Percentiles rank a stretch among this genome's conserved stretches.
Evolutionary conservation across 495 filamentous ascomycete genomes (phyloP).

Genomic region (Penicillium pulvis): DNA sequence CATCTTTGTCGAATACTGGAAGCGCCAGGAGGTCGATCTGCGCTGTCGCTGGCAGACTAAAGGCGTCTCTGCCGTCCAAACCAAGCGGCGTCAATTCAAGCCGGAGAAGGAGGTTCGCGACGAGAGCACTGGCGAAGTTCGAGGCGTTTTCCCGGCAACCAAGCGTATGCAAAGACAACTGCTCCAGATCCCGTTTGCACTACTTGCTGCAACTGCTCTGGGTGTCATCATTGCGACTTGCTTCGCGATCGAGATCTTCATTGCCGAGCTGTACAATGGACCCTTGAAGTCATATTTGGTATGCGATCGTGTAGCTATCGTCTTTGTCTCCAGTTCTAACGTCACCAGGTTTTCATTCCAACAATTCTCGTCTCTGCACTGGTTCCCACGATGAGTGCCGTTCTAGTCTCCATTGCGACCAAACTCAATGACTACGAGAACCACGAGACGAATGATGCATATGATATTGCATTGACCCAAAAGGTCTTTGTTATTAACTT

Average conservation of each 20-base stretch:
- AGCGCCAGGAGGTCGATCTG: constrained; percentile 87
- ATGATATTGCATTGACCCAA: constrained; percentile 78
- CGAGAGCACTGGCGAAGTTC: constrained; percentile 79
- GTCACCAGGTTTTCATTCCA: constrained; percentile 74
- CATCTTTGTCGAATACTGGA: constrained; percentile 95
- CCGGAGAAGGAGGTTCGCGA: constrained; percentile 76
- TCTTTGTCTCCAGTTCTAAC: constrained; percentile 31
- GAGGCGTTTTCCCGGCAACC: constrained; percentile 73
- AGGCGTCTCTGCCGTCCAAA: constrained; percentile 80
- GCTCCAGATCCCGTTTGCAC: constrained; percentile 86
- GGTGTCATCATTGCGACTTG: constrained; percentile 83
- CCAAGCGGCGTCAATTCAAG: constrained; percentile 73
- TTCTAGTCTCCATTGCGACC: constrained; percentile 77
- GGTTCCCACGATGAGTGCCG: constrained; percentile 73
- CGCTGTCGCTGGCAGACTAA: constrained; percentile 91
- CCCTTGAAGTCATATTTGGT: constrained; percentile 86
- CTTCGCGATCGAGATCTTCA: constrained; percentile 95
- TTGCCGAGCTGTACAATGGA: constrained; percentile 90
- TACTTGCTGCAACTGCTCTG: constrained; percentile 66
- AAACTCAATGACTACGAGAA: constrained; percentile 86
- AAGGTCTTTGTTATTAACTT: constrained; percentile 98
- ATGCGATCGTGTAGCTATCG: constrained; percentile 23
- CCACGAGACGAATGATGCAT: constrained; percentile 79
- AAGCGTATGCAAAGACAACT: constrained; percentile 80
- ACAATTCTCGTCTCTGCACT: constrained; percentile 81